These are phyloP conservation scores for Singerocomus rubriflavus DNA, from an alignment of 1,284 basidiomycete genomes.

Conservation along the genomic window DNA sequence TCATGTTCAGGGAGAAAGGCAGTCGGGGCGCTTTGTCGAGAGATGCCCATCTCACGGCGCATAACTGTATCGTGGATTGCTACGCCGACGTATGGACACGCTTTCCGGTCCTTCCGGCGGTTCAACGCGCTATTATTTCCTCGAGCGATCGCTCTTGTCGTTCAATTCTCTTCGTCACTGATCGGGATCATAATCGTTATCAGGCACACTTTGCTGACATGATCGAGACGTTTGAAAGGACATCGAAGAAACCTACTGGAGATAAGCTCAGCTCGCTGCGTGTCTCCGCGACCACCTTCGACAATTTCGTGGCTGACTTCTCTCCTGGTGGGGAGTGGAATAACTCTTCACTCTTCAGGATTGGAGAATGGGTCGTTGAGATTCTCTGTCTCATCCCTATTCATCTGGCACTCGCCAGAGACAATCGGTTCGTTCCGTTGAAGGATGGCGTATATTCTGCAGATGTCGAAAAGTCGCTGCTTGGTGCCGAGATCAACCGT, in stretches of 20 bases:
- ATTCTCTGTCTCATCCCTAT: conserved; percentile 62
- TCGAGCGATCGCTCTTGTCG: conserved; percentile 29
- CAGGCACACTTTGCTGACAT: conserved; percentile 43
- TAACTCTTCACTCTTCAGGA: conserved; percentile 36
- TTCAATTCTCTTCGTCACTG: conserved; percentile 43
- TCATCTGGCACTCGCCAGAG: conserved; percentile 54
- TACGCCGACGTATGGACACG: conserved; percentile 59
- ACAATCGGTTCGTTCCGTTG: conserved; percentile 57
- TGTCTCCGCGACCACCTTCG: conserved; percentile 30
- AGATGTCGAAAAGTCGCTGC: conserved; percentile 46
- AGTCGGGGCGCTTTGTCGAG: conserved; percentile 16
- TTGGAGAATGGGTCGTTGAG: conserved; percentile 62
- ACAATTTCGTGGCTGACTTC: conserved; percentile 11
- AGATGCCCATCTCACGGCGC: conserved; percentile 26
- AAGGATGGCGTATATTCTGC: conserved; percentile 54
- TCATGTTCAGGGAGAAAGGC: conserved; percentile 46
- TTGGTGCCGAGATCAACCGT: conserved; percentile 53
- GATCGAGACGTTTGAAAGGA: conserved; percentile 44
- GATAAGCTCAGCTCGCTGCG: conserved; percentile 37
- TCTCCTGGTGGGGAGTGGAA: conserved; percentile 17
- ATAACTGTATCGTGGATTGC: conserved; percentile 55
- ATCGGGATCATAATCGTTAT: conserved; percentile 35
- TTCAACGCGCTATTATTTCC: conserved; percentile 44
- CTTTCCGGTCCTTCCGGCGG: conserved; percentile 56
- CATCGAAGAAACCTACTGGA: conserved; percentile 50